phyloP scores from a whole-genome alignment of 257 asterid species.

The Ajuga chamaepitys region DNA sequence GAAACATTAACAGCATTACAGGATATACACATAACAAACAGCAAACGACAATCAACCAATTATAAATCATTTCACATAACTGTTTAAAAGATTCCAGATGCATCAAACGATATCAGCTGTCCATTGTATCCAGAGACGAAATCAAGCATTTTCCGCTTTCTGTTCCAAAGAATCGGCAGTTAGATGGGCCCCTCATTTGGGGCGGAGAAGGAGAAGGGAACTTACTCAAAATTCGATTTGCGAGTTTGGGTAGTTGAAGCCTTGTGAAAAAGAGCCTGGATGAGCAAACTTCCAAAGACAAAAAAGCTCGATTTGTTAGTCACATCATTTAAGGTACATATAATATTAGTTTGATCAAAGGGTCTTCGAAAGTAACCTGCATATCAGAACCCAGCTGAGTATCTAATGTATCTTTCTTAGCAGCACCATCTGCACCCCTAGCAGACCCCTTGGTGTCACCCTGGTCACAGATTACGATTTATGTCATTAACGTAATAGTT shows the following conservation, averaged over 20 bases:
- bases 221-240: conserved; percentile 44
- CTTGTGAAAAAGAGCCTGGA: conserved; percentile 46
- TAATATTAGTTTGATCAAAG: background rate
- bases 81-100: background rate
- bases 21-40: conserved; percentile 16
- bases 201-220: background rate
- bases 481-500: conserved; percentile 7
- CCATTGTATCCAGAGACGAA: background rate
- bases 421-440: conserved; percentile 43
- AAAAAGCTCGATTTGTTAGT: conserved; percentile 1
- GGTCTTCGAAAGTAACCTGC: conserved; percentile 29
- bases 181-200: background rate
- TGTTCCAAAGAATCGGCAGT: background rate
- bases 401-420: conserved; percentile 29
- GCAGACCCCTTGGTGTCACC: conserved; percentile 55
- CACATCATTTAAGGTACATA: background rate
- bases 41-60: conserved; percentile 1
- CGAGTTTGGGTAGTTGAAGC: conserved; percentile 44
- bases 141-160: background rate
- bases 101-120: background rate
- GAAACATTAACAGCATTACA: background rate
- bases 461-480: conserved; percentile 24
- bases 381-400: conserved; percentile 35
- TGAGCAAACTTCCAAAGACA: conserved; percentile 43
- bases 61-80: background rate